Evolutionary conservation across 2,329 filamentous ascomycete genomes (phyloP).

Genomic region (Proliferodiscus dingleyae): DNA sequence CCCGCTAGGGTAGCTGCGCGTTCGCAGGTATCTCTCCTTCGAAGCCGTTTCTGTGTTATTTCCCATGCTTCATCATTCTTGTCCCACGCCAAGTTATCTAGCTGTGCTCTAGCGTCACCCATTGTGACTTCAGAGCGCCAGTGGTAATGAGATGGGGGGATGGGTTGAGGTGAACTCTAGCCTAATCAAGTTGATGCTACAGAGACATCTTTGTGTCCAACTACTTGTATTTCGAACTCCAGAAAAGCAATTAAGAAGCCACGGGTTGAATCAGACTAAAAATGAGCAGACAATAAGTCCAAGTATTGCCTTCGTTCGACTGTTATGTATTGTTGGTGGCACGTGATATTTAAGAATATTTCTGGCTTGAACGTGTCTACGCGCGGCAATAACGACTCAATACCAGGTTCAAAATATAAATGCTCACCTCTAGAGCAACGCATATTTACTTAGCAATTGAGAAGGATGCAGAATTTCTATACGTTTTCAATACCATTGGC

Average conservation of each 20-base stretch:
- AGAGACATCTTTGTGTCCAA: background rate
- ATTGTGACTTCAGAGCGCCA: background rate
- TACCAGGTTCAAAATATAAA: too few relatives aligned
- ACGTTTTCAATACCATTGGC: too few relatives aligned
- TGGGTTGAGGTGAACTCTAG: conserved; percentile 2
- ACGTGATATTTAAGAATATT: background rate
- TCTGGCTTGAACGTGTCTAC: conserved; percentile 3
- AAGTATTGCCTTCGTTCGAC: conserved; percentile 2
- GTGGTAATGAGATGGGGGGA: conserved; percentile 4
- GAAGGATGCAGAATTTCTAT: too few relatives aligned
- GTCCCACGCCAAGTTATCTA: conserved; percentile 22
- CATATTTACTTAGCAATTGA: too few relatives aligned
- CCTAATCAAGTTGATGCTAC: background rate
- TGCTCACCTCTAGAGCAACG: too few relatives aligned
- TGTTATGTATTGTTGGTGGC: conserved; percentile 5
- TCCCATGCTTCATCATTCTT: conserved; percentile 19
- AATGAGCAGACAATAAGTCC: background rate
- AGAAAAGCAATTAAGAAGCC: too few relatives aligned
- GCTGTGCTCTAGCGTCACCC: conserved; percentile 9
- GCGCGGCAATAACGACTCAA: conserved; percentile 4
- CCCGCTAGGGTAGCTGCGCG: conserved; percentile 9
- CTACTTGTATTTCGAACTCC: background rate
- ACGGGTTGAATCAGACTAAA: too few relatives aligned
- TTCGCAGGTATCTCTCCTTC: conserved; percentile 2
- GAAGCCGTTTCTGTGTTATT: conserved; percentile 13